Evolutionary conservation across 1,284 basidiomycete genomes (phyloP).

Genomic region (Rhodotorula sp.): DNA sequence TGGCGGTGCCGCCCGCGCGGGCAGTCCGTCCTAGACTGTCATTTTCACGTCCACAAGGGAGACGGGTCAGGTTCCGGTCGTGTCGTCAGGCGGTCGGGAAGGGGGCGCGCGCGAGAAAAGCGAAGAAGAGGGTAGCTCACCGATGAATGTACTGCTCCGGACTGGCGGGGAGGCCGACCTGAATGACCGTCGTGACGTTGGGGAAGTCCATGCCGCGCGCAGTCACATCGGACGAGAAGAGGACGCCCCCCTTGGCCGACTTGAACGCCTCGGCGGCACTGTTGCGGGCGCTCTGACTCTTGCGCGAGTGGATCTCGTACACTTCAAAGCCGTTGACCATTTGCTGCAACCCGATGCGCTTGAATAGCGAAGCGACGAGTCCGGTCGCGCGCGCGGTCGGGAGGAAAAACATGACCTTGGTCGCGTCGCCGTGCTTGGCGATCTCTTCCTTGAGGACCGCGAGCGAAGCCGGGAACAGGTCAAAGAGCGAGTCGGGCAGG

Average conservation of each 20-base stretch:
- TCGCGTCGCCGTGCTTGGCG: constrained; percentile 41
- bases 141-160: constrained; percentile 51
- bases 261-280: constrained; percentile 59
- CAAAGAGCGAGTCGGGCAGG: constrained; percentile 51
- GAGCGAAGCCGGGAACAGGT: constrained; percentile 55
- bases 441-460: constrained; percentile 50
- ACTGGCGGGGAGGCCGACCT: constrained; percentile 55
- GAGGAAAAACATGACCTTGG: constrained; percentile 60
- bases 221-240: constrained; percentile 86
- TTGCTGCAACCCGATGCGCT: constrained; percentile 21
- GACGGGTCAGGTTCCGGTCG: too few relatives aligned
- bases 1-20: constrained; percentile 54
- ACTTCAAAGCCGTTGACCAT: constrained; percentile 30
- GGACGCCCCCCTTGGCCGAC: constrained; percentile 57
- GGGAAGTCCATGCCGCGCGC: constrained; percentile 86
- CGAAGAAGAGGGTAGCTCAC: constrained; percentile 8
- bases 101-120: too few relatives aligned
- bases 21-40: constrained; percentile 56
- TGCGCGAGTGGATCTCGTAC: constrained; percentile 54
- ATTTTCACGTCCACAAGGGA: constrained; percentile 17
- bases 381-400: constrained; percentile 66
- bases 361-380: constrained; percentile 58
- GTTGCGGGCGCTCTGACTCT: constrained; percentile 54
- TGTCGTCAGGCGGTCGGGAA: too few relatives aligned
- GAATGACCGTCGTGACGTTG: constrained; percentile 57